A percentile compares a stretch with the other conserved stretches of the same genome.
Conservation (phyloP, 495 filamentous ascomycete species). For the Pyrenula aspistea region DNA sequence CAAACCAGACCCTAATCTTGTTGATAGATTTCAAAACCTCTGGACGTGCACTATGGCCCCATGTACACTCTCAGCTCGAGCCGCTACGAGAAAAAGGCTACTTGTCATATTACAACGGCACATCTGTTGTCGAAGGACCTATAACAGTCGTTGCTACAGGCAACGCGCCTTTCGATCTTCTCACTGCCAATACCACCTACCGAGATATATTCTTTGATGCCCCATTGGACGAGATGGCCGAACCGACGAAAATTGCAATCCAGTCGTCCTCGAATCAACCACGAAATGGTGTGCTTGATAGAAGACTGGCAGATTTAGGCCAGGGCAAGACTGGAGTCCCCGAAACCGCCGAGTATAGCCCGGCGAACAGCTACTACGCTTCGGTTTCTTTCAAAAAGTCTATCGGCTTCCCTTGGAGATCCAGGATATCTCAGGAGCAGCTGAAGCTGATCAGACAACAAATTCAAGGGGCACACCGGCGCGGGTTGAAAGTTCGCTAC, state of each 20-base stretch:
- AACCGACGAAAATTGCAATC: conserved; percentile 1
- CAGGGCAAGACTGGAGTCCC: conserved; percentile 22
- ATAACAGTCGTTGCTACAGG: conserved; percentile 33
- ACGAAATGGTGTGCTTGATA: conserved; percentile 2
- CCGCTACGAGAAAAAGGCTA: conserved; percentile 24
- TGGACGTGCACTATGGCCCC: conserved; percentile 20
- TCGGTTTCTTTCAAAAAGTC: conserved; percentile 23
- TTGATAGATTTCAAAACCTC: conserved; percentile 35
- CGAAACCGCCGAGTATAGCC: conserved; percentile 15
- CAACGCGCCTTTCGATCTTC: conserved; percentile 31
- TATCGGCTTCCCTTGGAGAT: conserved; percentile 18
- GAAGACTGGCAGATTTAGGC: conserved; percentile 6
- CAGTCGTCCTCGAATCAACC: neutral
- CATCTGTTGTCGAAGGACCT: conserved; percentile 20
- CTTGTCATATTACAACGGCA: conserved; percentile 27
- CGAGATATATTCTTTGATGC: conserved; percentile 43
- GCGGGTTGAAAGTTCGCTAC: conserved; percentile 63
- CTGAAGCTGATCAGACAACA: conserved; percentile 49
- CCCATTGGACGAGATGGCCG: conserved; percentile 17
- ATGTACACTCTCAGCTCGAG: conserved; percentile 25
- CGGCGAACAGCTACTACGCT: conserved; percentile 35
- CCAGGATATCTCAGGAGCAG: conserved; percentile 31
- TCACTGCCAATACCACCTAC: conserved; percentile 23
- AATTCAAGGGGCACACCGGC: conserved; percentile 53
- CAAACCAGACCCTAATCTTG: conserved; percentile 22